These are phyloP conservation scores for Globisporangium sylvaticum DNA, from an alignment of 352 stramenopile species.

Conservation along the genomic window DNA sequence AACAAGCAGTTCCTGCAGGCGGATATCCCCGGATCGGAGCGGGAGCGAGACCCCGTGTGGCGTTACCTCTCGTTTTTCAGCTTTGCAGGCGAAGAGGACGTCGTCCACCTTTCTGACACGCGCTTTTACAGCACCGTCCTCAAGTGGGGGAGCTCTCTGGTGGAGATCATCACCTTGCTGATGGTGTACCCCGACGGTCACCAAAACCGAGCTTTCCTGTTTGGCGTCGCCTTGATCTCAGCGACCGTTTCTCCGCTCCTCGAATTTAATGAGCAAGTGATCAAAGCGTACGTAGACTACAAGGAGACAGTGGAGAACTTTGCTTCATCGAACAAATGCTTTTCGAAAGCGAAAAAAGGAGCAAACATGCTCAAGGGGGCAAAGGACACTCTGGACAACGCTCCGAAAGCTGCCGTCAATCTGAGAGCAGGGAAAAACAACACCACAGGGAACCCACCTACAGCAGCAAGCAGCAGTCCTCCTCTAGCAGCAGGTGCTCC, in stretches of 20 bases:
- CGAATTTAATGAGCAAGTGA: slow-evolving; percentile 51
- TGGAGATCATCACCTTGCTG: slow-evolving; percentile 43
- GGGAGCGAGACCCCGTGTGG: slow-evolving; percentile 48
- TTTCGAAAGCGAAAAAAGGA: slow-evolving; percentile 21
- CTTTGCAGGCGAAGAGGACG: slow-evolving; percentile 41
- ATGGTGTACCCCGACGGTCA: slow-evolving; percentile 21
- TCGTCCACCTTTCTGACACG: slow-evolving; percentile 48
- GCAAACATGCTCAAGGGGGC: slow-evolving; percentile 12
- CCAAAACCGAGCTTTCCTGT: slow-evolving; percentile 19
- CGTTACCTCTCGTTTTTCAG: slow-evolving; percentile 29
- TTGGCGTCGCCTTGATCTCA: slow-evolving; percentile 35
- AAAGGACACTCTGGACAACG: slow-evolving; percentile 13
- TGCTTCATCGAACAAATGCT: slow-evolving; percentile 18
- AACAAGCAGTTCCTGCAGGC: slow-evolving; percentile 58
- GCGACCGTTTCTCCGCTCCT: slow-evolving; percentile 35
- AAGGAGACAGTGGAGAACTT: slow-evolving; percentile 32
- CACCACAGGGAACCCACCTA: not conserved
- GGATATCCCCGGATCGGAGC: slow-evolving; percentile 50
- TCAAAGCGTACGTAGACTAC: slow-evolving; percentile 54
- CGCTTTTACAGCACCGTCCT: slow-evolving; percentile 41
- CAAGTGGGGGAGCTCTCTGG: slow-evolving; percentile 46
- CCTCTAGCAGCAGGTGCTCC: not conserved
- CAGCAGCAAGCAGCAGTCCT: not conserved
- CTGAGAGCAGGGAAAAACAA: not conserved
- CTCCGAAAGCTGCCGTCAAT: slow-evolving; percentile 19